Evolutionary conservation across 1,139 yeast genomes (phyloP).

Genomic region (Candida frijolesensis): DNA sequence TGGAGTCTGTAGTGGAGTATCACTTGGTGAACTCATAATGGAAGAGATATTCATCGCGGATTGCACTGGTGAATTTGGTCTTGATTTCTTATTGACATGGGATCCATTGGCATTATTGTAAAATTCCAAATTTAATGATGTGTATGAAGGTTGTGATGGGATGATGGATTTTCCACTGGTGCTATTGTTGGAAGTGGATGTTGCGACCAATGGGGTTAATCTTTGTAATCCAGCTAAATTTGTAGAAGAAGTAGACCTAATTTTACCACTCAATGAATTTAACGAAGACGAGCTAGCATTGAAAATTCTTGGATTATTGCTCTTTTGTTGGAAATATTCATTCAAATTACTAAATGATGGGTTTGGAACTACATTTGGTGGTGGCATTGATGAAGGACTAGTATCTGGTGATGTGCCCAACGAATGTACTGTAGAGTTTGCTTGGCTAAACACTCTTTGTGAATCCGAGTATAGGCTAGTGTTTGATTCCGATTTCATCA

Average conservation of each 20-base stretch:
- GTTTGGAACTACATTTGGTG: constrained; percentile 11
- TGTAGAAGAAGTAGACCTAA: constrained; percentile 19
- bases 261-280: constrained; percentile 28
- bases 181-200: constrained; percentile 6
- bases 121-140: constrained; percentile 33
- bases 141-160: constrained; percentile 19
- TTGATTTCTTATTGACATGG: constrained; percentile 33
- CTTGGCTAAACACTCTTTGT: constrained; percentile 22
- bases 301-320: constrained; percentile 18
- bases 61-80: constrained; percentile 43
- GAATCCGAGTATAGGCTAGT: constrained; percentile 15
- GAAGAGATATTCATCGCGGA: constrained; percentile 13
- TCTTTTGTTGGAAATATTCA: constrained; percentile 32
- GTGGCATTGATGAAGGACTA: constrained; percentile 7
- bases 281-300: constrained; percentile 29
- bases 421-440: constrained; percentile 26
- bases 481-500: constrained; percentile 15
- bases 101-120: constrained; percentile 15
- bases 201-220: constrained; percentile 42
- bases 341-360: constrained; percentile 33
- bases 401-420: constrained; percentile 39
- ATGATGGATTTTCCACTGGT: constrained; percentile 4
- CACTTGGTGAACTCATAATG: constrained; percentile 20
- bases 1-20: constrained; percentile 36
- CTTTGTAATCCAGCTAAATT: constrained; percentile 31